Base-by-base conservation (phyloP, 139 green algal genomes). In the Chlamydomonas sphaeroides region DNA sequence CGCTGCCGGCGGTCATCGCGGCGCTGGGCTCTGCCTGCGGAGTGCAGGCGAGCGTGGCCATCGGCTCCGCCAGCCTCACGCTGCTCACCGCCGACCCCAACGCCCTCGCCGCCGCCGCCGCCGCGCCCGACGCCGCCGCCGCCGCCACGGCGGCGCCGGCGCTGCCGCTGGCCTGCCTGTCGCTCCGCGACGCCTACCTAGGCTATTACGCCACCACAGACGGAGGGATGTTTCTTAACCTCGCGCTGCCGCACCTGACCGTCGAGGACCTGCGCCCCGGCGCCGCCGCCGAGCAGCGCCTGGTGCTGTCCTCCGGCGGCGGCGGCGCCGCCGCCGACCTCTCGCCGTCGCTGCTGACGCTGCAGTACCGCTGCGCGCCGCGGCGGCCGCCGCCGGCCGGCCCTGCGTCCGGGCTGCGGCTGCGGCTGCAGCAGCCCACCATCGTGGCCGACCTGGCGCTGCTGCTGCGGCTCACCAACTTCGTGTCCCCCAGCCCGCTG, bases 371-470 rank as follows among this genome's bases (percentile, higher is more conserved):
- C 1, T 66, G 39, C 26, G 68, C 80, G 33, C 61, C 68, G 72
- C 38, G 48, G 38, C 2, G 70, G 8, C 57, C 25, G 57, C 57
- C 25, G 57, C 6, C 57, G 28, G 30, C 61, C 7, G 28, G 11
- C 5, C 61, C 28, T 25, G n/a, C 65, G 39, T 56, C 66, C 33
- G 75, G 68, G 0, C 30, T 98, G 80, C 79, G 80, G 30, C 35
- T 98, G 59, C 94, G 93, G 17, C 80, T 98, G 70, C 96, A 98
- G 81, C 88, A 92, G 68, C 96, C 96, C 0, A 94, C 93, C 2
- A 59, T 98, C 21, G 89, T 97, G 30, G 90, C 95, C 18, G 95
- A 97, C 78, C 67, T 98, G 1, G 91, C 92, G 78, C 98, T 99
- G 84, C 83, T 99, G 79, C 85, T 98, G 71, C 88, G 86, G 7